Conservation (phyloP, 768 basidiomycete species). For the Trametes sanguinea region DNA sequence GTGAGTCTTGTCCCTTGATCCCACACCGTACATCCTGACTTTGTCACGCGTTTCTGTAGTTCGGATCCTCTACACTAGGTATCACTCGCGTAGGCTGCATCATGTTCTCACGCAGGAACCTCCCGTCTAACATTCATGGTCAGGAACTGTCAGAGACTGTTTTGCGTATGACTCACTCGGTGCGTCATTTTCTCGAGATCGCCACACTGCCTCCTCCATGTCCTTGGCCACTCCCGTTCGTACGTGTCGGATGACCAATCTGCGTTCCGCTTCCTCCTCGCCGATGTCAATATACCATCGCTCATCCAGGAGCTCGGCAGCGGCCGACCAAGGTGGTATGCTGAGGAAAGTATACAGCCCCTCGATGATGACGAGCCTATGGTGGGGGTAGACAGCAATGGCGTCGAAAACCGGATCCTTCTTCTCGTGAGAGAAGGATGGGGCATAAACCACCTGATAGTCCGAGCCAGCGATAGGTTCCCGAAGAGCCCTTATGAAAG, state of each 20-base stretch:
- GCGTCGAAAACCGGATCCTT: constrained; percentile 80
- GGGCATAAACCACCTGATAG: constrained; percentile 53
- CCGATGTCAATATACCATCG: constrained; percentile 74
- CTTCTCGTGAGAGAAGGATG: constrained; percentile 83
- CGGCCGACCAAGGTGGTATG: constrained; percentile 71
- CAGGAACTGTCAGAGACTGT: not conserved
- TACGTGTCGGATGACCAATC: constrained; percentile 77
- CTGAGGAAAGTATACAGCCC: constrained; percentile 85
- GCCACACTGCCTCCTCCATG: constrained; percentile 62
- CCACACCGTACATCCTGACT: not conserved
- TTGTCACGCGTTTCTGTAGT: not conserved
- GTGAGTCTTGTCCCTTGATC: too few species aligned
- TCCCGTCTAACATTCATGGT: constrained; percentile 40
- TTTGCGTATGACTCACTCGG: constrained; percentile 21
- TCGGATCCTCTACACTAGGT: constrained; percentile 44
- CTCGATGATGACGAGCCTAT: constrained; percentile 85
- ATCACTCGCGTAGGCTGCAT: constrained; percentile 44
- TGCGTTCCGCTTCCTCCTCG: constrained; percentile 50
- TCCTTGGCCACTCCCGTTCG: constrained; percentile 71
- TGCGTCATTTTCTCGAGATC: constrained; percentile 64
- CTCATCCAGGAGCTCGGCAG: constrained; percentile 68
- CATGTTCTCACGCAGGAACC: constrained; percentile 42
- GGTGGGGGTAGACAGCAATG: constrained; percentile 55
- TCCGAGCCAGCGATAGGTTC: constrained; percentile 23
- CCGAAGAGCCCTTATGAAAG: constrained; percentile 63